Evolutionary conservation across 176 grass and related monocot genomes (phyloP).

Genomic region (Ananas comosus): DNA sequence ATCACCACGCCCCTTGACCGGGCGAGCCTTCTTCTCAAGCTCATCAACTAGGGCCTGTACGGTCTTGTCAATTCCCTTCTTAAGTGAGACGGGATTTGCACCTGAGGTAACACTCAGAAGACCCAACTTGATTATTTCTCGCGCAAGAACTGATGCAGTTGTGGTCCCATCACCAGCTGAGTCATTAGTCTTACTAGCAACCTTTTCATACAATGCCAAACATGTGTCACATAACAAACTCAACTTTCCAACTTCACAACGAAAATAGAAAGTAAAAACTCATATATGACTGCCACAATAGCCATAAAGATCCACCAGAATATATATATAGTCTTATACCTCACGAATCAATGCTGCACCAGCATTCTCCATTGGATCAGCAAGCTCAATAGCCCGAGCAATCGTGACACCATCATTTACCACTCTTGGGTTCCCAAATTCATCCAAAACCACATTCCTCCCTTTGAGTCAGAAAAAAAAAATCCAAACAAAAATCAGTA

Average conservation of each 20-base stretch:
- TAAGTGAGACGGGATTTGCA: conserved; percentile 82
- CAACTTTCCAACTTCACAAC: neutral
- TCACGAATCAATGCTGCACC: conserved; percentile 80
- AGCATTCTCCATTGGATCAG: conserved; percentile 89
- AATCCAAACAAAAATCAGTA: conserved; percentile 10
- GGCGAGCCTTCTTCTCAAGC: conserved; percentile 77
- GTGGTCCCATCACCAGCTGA: conserved; percentile 84
- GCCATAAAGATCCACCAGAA: neutral
- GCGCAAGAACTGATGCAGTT: conserved; percentile 77
- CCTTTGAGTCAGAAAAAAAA: conserved; percentile 26
- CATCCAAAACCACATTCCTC: conserved; percentile 89
- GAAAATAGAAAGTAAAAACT: neutral
- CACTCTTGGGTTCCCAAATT: conserved; percentile 84
- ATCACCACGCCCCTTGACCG: conserved; percentile 64
- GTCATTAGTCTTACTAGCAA: conserved; percentile 96
- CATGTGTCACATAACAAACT: neutral
- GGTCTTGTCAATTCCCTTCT: conserved; percentile 92
- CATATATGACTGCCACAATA: neutral
- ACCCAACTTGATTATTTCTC: conserved; percentile 81
- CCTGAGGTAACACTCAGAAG: conserved; percentile 74
- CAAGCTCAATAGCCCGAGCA: conserved; percentile 79
- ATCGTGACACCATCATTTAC: conserved; percentile 92
- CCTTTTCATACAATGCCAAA: conserved; percentile 33
- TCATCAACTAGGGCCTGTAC: conserved; percentile 56
- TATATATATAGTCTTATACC: conserved; percentile 16